Conservation (phyloP, 495 filamentous ascomycete species). For the Hypoxylon cercidicola region DNA sequence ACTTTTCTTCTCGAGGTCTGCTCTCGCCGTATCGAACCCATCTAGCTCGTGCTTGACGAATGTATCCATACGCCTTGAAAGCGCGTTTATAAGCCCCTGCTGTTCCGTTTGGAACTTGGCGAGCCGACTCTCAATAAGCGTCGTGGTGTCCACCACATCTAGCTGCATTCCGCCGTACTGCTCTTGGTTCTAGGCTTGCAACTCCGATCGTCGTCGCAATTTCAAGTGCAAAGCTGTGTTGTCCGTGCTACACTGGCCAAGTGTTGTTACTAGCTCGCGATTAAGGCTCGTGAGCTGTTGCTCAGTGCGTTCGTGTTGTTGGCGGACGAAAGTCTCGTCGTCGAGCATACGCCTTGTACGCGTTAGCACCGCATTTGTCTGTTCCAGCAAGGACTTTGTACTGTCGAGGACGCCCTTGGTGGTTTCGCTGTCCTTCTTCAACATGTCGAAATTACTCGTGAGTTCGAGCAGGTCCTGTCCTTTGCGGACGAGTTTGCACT, state of each 20-base stretch:
- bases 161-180: no score
- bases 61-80: no score
- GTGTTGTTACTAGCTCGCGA: no score
- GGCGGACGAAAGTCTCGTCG: slow-evolving; percentile 81
- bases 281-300: slow-evolving; percentile 82
- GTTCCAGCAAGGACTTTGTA: slow-evolving; percentile 81
- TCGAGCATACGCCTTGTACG: slow-evolving; percentile 79
- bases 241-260: no score
- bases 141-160: no score
- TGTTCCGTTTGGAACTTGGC: no score
- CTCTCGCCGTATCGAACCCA: no score
- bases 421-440: slow-evolving; percentile 87
- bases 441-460: slow-evolving; percentile 80
- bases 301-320: slow-evolving; percentile 89
- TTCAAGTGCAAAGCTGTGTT: no score
- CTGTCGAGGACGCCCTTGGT: slow-evolving; percentile 80
- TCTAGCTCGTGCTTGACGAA: no score
- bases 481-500: slow-evolving; percentile 89
- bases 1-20: slow-evolving; percentile 72
- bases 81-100: no score
- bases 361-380: no score
- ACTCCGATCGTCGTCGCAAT: slow-evolving; percentile 80
- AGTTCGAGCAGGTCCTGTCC: slow-evolving; percentile 89
- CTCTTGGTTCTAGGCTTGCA: slow-evolving; percentile 79
- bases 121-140: no score